Evolutionary conservation across 2,329 filamentous ascomycete genomes (phyloP).

Genomic region (Xylaria sp.): DNA sequence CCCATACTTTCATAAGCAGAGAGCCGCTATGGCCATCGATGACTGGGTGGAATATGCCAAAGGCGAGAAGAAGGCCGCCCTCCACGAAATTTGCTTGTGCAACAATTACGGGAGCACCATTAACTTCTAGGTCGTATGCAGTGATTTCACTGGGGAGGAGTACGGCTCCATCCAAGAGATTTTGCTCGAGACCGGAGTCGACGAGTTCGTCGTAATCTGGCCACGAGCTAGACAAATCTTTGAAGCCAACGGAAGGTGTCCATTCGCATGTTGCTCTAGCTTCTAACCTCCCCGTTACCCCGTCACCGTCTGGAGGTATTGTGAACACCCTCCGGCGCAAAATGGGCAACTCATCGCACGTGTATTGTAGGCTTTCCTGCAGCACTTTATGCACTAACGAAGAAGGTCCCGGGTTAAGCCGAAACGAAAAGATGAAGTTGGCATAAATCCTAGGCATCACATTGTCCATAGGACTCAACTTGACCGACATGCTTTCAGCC

Average conservation of each 20-base stretch:
- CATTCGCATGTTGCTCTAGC: not conserved
- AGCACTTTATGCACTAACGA: slow-evolving; percentile 3
- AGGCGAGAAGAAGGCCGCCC: slow-evolving; percentile 4
- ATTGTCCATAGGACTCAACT: slow-evolving; percentile 18
- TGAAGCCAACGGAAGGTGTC: not conserved
- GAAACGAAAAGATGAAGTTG: slow-evolving; percentile 2
- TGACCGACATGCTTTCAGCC: too few relatives aligned
- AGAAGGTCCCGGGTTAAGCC: slow-evolving; percentile 4
- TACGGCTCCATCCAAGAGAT: not conserved
- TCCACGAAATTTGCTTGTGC: slow-evolving; percentile 8
- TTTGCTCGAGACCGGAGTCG: slow-evolving; percentile 1
- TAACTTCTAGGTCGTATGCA: not conserved
- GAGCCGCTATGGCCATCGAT: slow-evolving; percentile 8
- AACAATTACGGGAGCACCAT: not conserved
- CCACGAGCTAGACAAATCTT: not conserved
- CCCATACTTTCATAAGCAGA: slow-evolving; percentile 6
- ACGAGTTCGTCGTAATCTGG: slow-evolving; percentile 8
- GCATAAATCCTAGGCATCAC: slow-evolving; percentile 11
- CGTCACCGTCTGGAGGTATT: not conserved
- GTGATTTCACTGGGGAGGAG: not conserved
- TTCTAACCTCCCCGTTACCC: not conserved
- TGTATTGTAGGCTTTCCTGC: slow-evolving; percentile 3
- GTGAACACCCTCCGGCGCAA: not conserved
- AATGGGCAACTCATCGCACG: slow-evolving; percentile 6
- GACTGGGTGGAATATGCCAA: slow-evolving; percentile 7